phyloP scores from a whole-genome alignment of 2,329 filamentous ascomycete species.

The Monosporascus cannonballus region DNA sequence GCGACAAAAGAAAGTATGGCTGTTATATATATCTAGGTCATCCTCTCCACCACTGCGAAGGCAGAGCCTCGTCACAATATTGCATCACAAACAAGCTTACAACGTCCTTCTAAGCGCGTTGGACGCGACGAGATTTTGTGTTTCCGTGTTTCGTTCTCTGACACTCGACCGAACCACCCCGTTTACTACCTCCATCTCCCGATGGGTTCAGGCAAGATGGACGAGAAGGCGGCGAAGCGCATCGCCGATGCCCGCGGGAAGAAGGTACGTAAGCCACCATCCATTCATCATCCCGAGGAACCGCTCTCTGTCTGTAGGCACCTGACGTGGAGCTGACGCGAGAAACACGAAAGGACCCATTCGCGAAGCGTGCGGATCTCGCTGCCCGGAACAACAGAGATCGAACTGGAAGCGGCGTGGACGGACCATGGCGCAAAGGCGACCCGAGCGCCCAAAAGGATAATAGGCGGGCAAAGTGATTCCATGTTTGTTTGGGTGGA shows the following conservation, averaged over 20 bases:
- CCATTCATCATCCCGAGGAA: background rate
- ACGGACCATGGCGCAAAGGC: slow-evolving; percentile 4
- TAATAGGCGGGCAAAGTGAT: background rate
- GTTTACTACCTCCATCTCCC: background rate
- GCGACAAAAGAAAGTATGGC: too few relatives aligned
- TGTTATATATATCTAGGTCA: too few relatives aligned
- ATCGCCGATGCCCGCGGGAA: slow-evolving; percentile 36
- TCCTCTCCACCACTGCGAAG: too few relatives aligned
- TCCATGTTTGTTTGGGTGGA: background rate
- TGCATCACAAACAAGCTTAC: too few relatives aligned
- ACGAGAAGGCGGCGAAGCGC: slow-evolving; percentile 33
- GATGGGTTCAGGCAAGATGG: slow-evolving; percentile 35
- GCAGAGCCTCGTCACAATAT: too few relatives aligned
- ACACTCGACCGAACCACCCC: background rate
- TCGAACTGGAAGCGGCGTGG: slow-evolving; percentile 4
- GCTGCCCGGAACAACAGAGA: slow-evolving; percentile 14
- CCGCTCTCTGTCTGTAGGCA: background rate
- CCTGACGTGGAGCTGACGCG: background rate
- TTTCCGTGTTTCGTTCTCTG: too few relatives aligned
- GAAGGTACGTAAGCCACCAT: slow-evolving; percentile 23
- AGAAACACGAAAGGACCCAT: slow-evolving; percentile 14
- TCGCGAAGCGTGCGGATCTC: slow-evolving; percentile 19
- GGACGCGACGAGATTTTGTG: too few relatives aligned
- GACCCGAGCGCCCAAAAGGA: background rate
- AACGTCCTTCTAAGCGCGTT: too few relatives aligned